Evolutionary conservation across 2,329 filamentous ascomycete genomes (phyloP), one percentile per base, ranked within the genome.

Genomic region (Epichloe hybrida): DNA sequence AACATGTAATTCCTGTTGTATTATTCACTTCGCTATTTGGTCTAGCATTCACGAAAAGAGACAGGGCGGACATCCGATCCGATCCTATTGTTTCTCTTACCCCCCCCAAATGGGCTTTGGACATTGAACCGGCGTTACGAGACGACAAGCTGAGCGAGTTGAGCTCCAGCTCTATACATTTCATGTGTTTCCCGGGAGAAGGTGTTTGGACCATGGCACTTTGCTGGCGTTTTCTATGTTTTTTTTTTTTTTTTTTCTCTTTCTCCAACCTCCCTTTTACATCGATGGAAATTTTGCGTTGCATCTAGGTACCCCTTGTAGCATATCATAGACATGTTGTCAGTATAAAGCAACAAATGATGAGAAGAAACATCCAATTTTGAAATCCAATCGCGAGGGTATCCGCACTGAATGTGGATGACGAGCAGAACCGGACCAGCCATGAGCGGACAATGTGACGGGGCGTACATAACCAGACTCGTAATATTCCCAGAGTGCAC

Each of bases 51-150:
- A 49, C 12, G 6, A 31, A 31, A 4, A 35, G 11, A 42, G 27
- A 39, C n/a, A 21, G 27, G 38, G 39, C 39, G 20, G 39, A 15
- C 27, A n/a, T n/a, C n/a, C n/a, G n/a, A 11, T 40, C 11, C 20
- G 21, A 20, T 44, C 38, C 23, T 38, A 12, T 46, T 36, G n/a
- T 46, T 36, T 31, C n/a, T 46, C 35, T n/a, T n/a, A n/a, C 2
- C 17, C n/a, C 13, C 11, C 17, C 17, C 1, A 4, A 5, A 2
- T 5, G 27, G 13, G 12, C 8, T 21, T 35, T 46, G 46, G 46
- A 41, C 46, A 48, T 48, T 35, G 37, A 5, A 17, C 35, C 37
- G 46, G 46, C 37, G 46, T 48, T 48, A 41, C 37, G 46, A 48
- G 46, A 38, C 23, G 37, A 31, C 11, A 21, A 41, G 37, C 15